Evolutionary conservation across 202 grass and related monocot species (phyloP), one percentile per base, ranked within the genome.

Genomic region (Panicum hallii): DNA sequence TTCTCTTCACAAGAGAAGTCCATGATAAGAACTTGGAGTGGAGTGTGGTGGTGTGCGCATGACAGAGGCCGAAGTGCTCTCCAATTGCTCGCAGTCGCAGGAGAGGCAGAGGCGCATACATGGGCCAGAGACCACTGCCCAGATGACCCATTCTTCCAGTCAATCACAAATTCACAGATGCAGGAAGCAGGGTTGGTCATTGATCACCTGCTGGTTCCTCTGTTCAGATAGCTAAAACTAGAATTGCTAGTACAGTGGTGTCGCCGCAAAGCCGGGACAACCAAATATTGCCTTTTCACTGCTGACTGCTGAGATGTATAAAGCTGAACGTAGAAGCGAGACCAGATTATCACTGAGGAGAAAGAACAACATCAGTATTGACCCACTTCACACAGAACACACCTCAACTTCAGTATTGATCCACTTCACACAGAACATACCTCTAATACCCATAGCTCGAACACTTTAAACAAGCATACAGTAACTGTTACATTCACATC

Each of bases 141-240:
- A 11, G 73, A 32, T 41, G 83, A 66, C 57, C 40, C 42, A 84
- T 91, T 79, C 86, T 91, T 94, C 84, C 87, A 94, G n/a, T 16
- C 87, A 87, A 77, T 7, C 19, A 19, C 53, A 61, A 61, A 61
- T 61, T 90, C 89, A 50, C 87, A 89, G 44, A 86, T 75, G 6
- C 77, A 91, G 6, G 89, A 91, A 70, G 67, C 15, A 60, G 41
- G 52, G 46, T 45, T 36, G 40, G 56, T 49, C 80, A 70, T 45
- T 36, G 40, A 70, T 38, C 80, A 43, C 13, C 22, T 13, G 22
- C 28, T 84, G 36, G 15, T 20, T 67, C 62, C 17, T 65, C 36
- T 41, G 16, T 76, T 84, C 60, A 56, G 6, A 67, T 28, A 11
- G 22, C 82, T 67, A 5, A 22, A 10, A 19, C 16, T 64, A 38